Conservation (phyloP, 345 rosid species). For the Eucalyptus coolabah region DNA sequence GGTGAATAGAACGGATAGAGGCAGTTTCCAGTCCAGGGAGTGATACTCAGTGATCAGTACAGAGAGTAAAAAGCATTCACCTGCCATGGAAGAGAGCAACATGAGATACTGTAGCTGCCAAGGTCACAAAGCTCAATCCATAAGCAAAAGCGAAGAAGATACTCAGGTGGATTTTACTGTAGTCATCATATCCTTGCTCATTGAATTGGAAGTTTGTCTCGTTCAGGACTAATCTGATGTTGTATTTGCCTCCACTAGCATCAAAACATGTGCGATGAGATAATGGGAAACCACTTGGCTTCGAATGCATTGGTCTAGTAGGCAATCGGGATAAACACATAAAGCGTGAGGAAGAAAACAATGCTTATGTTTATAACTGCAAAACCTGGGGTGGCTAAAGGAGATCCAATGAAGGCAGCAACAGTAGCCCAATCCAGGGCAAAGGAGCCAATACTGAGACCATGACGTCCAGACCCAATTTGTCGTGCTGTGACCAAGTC, state of each 20-base stretch:
- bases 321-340: constrained; percentile 3
- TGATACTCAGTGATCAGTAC: background rate
- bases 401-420: constrained; percentile 17
- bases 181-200: constrained; percentile 12
- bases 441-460: constrained; percentile 25
- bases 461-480: constrained; percentile 18
- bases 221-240: constrained; percentile 11
- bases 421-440: constrained; percentile 28
- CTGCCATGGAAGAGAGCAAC: constrained; percentile 32
- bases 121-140: constrained; percentile 21
- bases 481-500: constrained; percentile 22
- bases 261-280: constrained; percentile 16
- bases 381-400: constrained; percentile 13
- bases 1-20: background rate
- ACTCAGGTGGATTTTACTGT: constrained; percentile 28
- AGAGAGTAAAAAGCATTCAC: background rate
- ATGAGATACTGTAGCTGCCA: constrained; percentile 22
- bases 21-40: background rate
- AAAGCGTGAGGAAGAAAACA: constrained; percentile 6
- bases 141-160: constrained; percentile 9
- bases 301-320: constrained; percentile 21
- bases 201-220: constrained; percentile 10
- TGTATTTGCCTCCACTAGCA: constrained; percentile 5
- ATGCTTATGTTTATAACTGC: constrained; percentile 11
- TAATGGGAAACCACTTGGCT: constrained; percentile 30